Evolutionary conservation across 2,329 filamentous ascomycete species (phyloP), one percentile per base, ranked within the genome.

Genomic region (Cytospora piceae): DNA sequence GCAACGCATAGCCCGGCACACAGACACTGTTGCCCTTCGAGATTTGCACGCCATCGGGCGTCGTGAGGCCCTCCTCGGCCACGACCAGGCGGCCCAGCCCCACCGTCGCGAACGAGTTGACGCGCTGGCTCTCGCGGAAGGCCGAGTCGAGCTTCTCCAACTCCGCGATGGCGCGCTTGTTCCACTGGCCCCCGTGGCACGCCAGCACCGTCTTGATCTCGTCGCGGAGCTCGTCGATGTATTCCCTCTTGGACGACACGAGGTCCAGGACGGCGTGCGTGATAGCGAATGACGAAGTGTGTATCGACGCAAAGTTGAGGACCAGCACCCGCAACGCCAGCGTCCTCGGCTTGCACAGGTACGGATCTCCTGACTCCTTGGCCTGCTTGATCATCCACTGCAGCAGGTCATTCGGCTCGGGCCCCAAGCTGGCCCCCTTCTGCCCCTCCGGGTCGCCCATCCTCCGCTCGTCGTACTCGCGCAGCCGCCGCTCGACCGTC

Each of bases 121-220:
- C 67, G 0, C 80, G 76, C 60, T 80, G 73, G 32, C 74, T 78
- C 70, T 82, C 80, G 61, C 77, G 77, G 59, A 82, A 70, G 29
- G 74, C 74, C n/a, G 76, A 79, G 70, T 82, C 80, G 20, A 80
- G 67, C 60, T 74, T 77, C 54, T 70, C 67, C 74, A 79, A 76
- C 34, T 75, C 72, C 4, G 73, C 71, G 12, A 82, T 68, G 14
- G 71, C 74, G 37, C 73, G 65, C 66, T 78, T 80, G 22, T 73
- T 74, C 76, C 77, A 78, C 53, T 17, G 22, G 32, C 61, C 64
- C n/a, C 53, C 58, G 55, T 64, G 61, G 1, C 20, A 29, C 20
- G 61, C 58, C 9, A 75, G 69, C 14, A 75, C 71, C 4, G 69
- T 49, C 4, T 67, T 54, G 7, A 77, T 75, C 67, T 82, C 79